Evolutionary conservation across 148 eudicot species (phyloP).

Genomic region (Diospyros kaki): DNA sequence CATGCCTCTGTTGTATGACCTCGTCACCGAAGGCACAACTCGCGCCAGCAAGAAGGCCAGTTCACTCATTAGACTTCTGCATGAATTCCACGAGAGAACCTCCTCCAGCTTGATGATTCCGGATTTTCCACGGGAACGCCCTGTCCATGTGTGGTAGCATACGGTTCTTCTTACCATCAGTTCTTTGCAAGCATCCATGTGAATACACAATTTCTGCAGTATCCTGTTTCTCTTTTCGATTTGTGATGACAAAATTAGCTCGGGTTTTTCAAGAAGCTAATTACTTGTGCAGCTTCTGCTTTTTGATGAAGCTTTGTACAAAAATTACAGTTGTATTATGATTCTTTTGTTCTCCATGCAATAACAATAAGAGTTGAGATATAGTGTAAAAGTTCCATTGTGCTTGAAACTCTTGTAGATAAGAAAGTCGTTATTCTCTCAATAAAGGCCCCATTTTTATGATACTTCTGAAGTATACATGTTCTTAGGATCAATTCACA

Average conservation of each 20-base stretch:
- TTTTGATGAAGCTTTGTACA: slow-evolving; percentile 27
- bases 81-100: slow-evolving; percentile 55
- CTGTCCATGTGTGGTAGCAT: slow-evolving; percentile 61
- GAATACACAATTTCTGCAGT: neutral
- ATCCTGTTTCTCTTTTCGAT: neutral
- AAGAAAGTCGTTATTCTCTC: too few relatives aligned
- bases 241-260: slow-evolving; percentile 14
- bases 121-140: slow-evolving; percentile 40
- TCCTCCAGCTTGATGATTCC: slow-evolving; percentile 29
- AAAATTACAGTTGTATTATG: slow-evolving; percentile 9
- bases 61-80: slow-evolving; percentile 58
- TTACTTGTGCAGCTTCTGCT: slow-evolving; percentile 27
- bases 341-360: neutral
- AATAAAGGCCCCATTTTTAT: too few relatives aligned
- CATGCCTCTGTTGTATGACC: slow-evolving; percentile 54
- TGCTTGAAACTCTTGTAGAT: too few relatives aligned
- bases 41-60: slow-evolving; percentile 65
- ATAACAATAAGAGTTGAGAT: slow-evolving; percentile 12
- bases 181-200: slow-evolving; percentile 4
- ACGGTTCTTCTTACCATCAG: neutral
- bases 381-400: neutral
- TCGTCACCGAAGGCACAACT: slow-evolving; percentile 50
- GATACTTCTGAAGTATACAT: too few relatives aligned
- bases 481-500: too few relatives aligned
- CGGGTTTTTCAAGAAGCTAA: slow-evolving; percentile 30